Evolutionary conservation across 2,329 filamentous ascomycete species (phyloP).

Genomic region (Diaporthe caulivora): DNA sequence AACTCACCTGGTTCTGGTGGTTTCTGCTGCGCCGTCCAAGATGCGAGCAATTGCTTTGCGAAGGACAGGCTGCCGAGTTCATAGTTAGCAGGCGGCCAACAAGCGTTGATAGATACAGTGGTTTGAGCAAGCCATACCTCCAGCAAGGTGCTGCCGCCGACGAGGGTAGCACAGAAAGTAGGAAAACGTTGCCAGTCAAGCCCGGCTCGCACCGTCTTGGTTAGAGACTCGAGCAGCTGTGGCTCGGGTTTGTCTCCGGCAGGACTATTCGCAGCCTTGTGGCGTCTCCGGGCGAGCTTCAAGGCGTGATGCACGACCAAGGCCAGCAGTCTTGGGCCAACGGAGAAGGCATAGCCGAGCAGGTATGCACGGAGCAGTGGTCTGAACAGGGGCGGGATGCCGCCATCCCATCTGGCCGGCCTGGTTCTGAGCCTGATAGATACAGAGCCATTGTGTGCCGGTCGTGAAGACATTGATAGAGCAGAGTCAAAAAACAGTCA

Average conservation of each 20-base stretch:
- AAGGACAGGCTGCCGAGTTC: conserved; percentile 21
- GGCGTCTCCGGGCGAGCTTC: conserved; percentile 37
- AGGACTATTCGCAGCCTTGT: conserved; percentile 50
- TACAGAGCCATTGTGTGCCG: neutral
- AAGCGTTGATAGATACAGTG: too few relatives aligned
- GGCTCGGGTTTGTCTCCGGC: conserved; percentile 46
- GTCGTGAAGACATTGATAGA: conserved; percentile 17
- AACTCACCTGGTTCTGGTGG: conserved; percentile 48
- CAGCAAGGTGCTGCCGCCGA: conserved; percentile 72
- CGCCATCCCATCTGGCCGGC: conserved; percentile 44
- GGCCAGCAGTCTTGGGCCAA: conserved; percentile 67
- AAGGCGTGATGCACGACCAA: conserved; percentile 63
- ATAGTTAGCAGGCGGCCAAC: neutral
- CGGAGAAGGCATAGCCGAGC: conserved; percentile 70
- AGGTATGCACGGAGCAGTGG: conserved; percentile 71
- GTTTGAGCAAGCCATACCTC: conserved; percentile 57
- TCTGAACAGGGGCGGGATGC: conserved; percentile 63
- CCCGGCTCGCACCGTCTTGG: conserved; percentile 61
- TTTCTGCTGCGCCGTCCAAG: neutral
- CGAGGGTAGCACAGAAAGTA: conserved; percentile 71
- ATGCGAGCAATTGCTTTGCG: conserved; percentile 28
- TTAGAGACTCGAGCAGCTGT: conserved; percentile 51
- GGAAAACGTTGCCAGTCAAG: conserved; percentile 70
- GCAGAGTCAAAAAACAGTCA: too few relatives aligned
- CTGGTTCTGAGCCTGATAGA: neutral